Evolutionary conservation across 192 early-diverging fungal genomes (phyloP), one percentile per base, ranked within the genome.

Genomic region (Backusella macrospora): DNA sequence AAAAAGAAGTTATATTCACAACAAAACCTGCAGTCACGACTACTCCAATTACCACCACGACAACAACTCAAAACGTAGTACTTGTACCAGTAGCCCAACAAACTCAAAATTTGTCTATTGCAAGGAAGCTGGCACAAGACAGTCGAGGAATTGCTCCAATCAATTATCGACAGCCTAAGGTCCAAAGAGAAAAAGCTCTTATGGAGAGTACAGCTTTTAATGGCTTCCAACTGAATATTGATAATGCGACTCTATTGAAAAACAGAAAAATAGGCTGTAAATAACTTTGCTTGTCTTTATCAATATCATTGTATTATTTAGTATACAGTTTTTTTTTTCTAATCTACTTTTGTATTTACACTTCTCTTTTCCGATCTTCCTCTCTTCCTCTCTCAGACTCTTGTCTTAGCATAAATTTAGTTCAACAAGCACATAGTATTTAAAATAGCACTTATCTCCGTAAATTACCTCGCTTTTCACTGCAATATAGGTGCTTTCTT

Each of bases 201-300:
- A 21, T 21, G 8, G 52, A 59, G 26, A 39, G 23, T 43, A 45
- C 47, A 46, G 14, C 67, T 1, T 68, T 68, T 46, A 45, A 68
- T 46, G 67, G 67, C 1, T 47, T 68, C 16, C 42, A 68, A 8
- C 23, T 68, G 29, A 68, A 68, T 47, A 47, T 68, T 6, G 21
- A 45, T 45, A 68, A 68, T 26, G 67, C 67, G 15, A 68, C 66
- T 21, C 23, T 68, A 46, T 68, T 68, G 43, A 42, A 38, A 68
- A 68, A 68, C 43, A 38, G 66, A 68, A 68, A 52, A 52, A 18
- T 52, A 52, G 48, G 48, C 2, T 52, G 48, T 52, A 52, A 6
- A 48, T 48, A 49, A 18, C 29, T 34, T 2, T 34, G 2, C 29
- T 34, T 34, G 29, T 34, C 29, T 34, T 34, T 34, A 34, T 34